Evolutionary conservation across 148 eudicot species (phyloP).

Genomic region (Amaranthus cruentus): DNA sequence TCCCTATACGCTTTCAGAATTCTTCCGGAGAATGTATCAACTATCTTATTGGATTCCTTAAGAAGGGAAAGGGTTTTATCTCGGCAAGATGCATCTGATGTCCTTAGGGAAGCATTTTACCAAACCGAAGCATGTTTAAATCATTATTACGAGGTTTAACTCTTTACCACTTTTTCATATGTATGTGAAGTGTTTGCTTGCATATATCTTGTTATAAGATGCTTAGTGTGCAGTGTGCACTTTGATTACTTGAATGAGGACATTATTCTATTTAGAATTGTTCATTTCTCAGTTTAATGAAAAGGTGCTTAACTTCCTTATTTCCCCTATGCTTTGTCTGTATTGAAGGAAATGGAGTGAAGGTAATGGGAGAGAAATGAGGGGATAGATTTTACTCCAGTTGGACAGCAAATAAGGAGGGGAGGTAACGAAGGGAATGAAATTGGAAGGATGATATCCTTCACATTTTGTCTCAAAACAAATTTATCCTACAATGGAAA

Average conservation of each 20-base stretch:
- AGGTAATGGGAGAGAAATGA: too few species aligned
- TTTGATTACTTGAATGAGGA: not conserved
- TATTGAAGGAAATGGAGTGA: too few species aligned
- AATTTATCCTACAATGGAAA: too few species aligned
- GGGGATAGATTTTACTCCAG: too few species aligned
- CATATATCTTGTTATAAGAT: not conserved
- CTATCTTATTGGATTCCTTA: conserved; percentile 61
- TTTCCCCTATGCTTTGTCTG: too few species aligned
- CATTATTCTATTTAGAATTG: not conserved
- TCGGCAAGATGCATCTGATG: conserved; percentile 74
- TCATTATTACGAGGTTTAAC: conserved; percentile 77
- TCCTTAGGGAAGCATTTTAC: conserved; percentile 74
- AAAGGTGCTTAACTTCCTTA: too few species aligned
- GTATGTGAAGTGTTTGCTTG: not conserved
- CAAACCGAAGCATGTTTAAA: conserved; percentile 68
- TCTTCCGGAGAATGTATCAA: conserved; percentile 68
- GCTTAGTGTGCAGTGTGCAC: not conserved
- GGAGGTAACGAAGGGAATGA: too few species aligned
- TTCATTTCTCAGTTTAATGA: not conserved
- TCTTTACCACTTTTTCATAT: not conserved
- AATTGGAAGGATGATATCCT: too few species aligned
- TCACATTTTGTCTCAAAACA: too few species aligned
- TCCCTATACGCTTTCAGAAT: conserved; percentile 40
- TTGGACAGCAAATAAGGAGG: too few species aligned
- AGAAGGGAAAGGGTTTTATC: conserved; percentile 67